Conservation (phyloP, 139 green algal species). For the Chlorella sp. region DNA sequence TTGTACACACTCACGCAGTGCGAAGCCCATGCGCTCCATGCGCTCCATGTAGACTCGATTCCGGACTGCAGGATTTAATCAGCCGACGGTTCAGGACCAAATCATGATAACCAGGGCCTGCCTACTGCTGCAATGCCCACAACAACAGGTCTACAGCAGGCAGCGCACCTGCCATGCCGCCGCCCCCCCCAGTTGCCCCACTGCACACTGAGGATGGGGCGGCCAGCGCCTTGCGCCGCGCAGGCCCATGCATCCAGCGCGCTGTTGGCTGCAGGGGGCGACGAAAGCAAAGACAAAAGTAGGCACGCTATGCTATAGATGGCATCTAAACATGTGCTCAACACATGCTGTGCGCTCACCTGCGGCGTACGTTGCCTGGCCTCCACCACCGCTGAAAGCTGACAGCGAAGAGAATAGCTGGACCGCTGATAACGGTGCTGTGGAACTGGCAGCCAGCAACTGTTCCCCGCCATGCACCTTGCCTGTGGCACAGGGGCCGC, state of each 20-base stretch:
- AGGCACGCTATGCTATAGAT: too few species aligned
- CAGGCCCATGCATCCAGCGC: conserved; percentile 38
- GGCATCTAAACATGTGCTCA: too few species aligned
- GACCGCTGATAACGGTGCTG: conserved; percentile 8
- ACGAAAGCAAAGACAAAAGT: too few species aligned
- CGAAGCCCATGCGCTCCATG: conserved; percentile 72
- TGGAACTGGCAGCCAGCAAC: not conserved
- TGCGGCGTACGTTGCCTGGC: conserved; percentile 59
- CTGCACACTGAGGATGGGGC: conserved; percentile 31
- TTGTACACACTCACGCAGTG: conserved; percentile 38
- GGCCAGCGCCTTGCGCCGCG: not conserved
- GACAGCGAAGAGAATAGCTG: conserved; percentile 63
- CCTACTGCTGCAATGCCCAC: too few species aligned
- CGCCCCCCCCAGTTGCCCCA: conserved; percentile 59
- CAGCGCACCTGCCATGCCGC: conserved; percentile 61
- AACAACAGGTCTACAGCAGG: too few species aligned
- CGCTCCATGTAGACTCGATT: conserved; percentile 33
- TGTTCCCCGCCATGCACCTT: conserved; percentile 40
- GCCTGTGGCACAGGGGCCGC: too few species aligned
- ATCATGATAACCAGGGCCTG: too few species aligned
- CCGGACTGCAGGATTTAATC: too few species aligned
- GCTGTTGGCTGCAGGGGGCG: conserved; percentile 55
- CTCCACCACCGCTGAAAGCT: conserved; percentile 44
- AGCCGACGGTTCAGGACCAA: too few species aligned
- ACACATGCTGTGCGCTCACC: too few species aligned